phyloP scores from a whole-genome alignment of 306 rosid genomes.

The Cotoneaster glaucophyllus region DNA sequence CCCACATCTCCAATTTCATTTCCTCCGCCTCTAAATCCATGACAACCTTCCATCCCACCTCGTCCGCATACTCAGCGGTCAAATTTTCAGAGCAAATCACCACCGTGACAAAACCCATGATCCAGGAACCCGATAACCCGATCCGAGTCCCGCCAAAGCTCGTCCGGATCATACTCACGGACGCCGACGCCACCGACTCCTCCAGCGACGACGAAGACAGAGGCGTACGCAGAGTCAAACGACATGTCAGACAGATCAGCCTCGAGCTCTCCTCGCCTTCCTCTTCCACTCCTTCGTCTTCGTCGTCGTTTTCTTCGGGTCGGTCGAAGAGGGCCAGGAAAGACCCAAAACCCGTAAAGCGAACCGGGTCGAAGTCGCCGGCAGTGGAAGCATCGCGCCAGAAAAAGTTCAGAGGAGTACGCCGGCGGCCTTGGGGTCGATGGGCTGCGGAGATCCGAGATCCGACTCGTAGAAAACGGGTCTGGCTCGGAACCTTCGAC shows the following conservation, averaged over 20 bases:
- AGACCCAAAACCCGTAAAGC: conserved; percentile 14
- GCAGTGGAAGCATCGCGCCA: conserved; percentile 4
- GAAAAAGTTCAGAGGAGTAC: conserved; percentile 51
- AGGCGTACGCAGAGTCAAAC: conserved; percentile 18
- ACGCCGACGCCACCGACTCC: conserved; percentile 71
- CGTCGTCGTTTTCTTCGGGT: neutral
- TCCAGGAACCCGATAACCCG: neutral
- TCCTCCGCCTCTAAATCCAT: neutral
- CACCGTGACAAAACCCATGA: conserved; percentile 2
- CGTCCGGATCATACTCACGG: conserved; percentile 63
- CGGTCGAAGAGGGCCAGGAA: neutral
- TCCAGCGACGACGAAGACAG: conserved; percentile 43
- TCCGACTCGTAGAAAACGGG: conserved; percentile 52
- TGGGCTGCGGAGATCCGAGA: conserved; percentile 90
- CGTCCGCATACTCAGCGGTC: neutral
- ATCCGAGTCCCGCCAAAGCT: conserved; percentile 20
- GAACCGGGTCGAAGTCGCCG: neutral
- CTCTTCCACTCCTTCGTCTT: neutral
- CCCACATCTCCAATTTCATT: neutral
- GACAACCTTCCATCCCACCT: neutral
- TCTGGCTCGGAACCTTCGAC: conserved; percentile 80
- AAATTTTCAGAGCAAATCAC: conserved; percentile 21
- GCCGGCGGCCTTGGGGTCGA: conserved; percentile 83
- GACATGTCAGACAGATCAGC: conserved; percentile 37
- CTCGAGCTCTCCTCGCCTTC: conserved; percentile 8